A percentile compares a stretch with the other conserved stretches of the same genome.
phyloP scores from a whole-genome alignment of 768 basidiomycete species.

The Lactarius evosmus region DNA sequence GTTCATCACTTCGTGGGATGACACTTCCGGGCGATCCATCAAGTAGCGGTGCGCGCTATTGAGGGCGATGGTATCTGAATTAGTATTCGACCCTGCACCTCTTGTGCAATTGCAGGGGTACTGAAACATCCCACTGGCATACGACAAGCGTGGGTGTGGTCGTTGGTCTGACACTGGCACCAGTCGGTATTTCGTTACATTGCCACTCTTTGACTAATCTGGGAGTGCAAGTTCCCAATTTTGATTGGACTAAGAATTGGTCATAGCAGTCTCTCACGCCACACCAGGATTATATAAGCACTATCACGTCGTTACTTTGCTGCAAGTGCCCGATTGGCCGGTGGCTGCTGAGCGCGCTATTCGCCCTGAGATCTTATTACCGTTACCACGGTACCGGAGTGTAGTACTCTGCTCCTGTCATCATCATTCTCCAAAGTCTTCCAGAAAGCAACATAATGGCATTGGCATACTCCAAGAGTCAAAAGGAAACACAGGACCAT shows the following conservation, averaged over 20 bases:
- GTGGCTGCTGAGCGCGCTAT: neutral
- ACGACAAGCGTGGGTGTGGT: conserved; percentile 3
- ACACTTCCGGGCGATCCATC: neutral
- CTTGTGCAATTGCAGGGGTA: neutral
- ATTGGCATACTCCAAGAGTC: neutral
- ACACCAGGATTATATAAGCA: no score
- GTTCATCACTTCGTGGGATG: neutral
- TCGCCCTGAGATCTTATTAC: neutral
- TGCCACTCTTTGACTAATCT: neutral
- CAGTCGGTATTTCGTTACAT: no score
- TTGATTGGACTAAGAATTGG: neutral
- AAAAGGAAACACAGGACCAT: neutral
- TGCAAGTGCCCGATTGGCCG: neutral
- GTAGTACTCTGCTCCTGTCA: neutral
- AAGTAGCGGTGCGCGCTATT: neutral
- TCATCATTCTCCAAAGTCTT: neutral
- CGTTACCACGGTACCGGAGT: neutral
- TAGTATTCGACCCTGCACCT: conserved; percentile 2
- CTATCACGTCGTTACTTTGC: no score
- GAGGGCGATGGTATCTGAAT: neutral
- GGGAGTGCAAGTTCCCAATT: neutral
- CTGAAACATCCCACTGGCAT: neutral
- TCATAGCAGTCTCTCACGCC: neutral
- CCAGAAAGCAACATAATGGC: neutral
- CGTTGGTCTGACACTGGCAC: no score